phyloP scores from a whole-genome alignment of 768 basidiomycete species.

The Crepidotus variabilis region DNA sequence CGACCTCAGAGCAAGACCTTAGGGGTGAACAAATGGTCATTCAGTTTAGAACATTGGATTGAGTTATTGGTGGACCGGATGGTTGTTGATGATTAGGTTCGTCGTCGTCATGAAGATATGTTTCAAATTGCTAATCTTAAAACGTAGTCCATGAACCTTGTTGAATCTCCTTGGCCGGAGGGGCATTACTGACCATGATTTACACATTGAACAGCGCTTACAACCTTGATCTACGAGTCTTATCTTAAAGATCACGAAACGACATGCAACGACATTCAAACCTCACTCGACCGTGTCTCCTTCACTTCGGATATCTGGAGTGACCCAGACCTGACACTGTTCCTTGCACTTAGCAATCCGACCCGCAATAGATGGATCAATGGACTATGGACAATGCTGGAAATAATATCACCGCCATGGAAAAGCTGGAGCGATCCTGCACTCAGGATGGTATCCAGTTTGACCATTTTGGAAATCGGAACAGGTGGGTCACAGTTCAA shows the following conservation, averaged over 20 bases:
- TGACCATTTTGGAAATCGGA: slow-evolving; percentile 13
- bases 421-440: background rate
- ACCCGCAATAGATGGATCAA: slow-evolving; percentile 5
- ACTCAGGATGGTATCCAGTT: slow-evolving; percentile 13
- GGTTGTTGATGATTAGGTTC: slow-evolving; percentile 30
- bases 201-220: slow-evolving; percentile 30
- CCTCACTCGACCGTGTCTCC: slow-evolving; percentile 22
- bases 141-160: slow-evolving; percentile 31
- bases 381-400: background rate
- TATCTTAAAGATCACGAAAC: slow-evolving; percentile 18
- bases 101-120: background rate
- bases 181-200: slow-evolving; percentile 20
- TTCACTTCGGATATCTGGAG: slow-evolving; percentile 35
- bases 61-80: slow-evolving; percentile 17
- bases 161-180: slow-evolving; percentile 24
- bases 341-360: slow-evolving; percentile 31
- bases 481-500: slow-evolving; percentile 14
- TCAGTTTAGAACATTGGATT: slow-evolving; percentile 20
- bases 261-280: slow-evolving; percentile 22
- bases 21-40: slow-evolving; percentile 4
- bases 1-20: background rate
- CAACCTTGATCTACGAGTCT: slow-evolving; percentile 20
- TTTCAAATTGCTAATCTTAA: background rate
- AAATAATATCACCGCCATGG: slow-evolving; percentile 1
- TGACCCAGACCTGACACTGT: slow-evolving; percentile 18